A percentile compares a stretch with the other conserved stretches of the same genome.
Conservation (phyloP, 164 flowering plant genomes). For the Taxillus chinensis region DNA sequence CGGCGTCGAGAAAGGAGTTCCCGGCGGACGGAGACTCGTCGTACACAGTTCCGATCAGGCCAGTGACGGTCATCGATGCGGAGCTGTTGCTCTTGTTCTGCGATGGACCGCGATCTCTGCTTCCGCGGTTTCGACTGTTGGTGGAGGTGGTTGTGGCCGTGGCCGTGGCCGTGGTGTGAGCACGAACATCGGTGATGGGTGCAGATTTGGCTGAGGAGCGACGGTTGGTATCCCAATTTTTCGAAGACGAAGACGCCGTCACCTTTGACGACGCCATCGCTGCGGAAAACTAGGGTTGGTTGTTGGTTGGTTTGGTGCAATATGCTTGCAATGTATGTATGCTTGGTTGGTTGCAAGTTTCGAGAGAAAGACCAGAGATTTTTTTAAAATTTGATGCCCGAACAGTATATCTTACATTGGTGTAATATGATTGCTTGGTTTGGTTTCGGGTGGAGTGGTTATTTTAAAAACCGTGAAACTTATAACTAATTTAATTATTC, state of each 20-base stretch:
- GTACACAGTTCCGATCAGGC: constrained; percentile 29
- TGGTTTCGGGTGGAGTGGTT: no score
- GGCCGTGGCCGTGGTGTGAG: not conserved
- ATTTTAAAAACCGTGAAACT: no score
- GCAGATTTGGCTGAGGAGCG: constrained; percentile 21
- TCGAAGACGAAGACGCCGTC: constrained; percentile 31
- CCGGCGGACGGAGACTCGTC: constrained; percentile 20
- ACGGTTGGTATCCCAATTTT: constrained; percentile 39
- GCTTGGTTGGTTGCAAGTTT: no score
- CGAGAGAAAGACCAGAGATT: no score
- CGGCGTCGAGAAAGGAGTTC: constrained; percentile 1
- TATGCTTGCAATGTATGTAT: no score
- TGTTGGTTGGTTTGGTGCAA: no score
- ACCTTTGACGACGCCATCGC: constrained; percentile 40
- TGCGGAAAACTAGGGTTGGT: constrained; percentile 6
- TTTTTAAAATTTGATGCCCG: no score
- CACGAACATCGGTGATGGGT: constrained; percentile 6
- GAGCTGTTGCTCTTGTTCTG: not conserved
- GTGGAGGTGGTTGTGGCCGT: no score
- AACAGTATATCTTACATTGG: no score
- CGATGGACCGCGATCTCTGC: not conserved
- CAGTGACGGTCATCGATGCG: constrained; percentile 38
- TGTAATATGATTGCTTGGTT: no score
- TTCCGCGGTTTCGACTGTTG: no score
- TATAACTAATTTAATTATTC: no score